A percentile compares a stretch with the other conserved stretches of the same genome.
These are phyloP conservation scores for Colletotrichum sp. DNA, from an alignment of 2,329 filamentous ascomycete species.

Conservation along the genomic window DNA sequence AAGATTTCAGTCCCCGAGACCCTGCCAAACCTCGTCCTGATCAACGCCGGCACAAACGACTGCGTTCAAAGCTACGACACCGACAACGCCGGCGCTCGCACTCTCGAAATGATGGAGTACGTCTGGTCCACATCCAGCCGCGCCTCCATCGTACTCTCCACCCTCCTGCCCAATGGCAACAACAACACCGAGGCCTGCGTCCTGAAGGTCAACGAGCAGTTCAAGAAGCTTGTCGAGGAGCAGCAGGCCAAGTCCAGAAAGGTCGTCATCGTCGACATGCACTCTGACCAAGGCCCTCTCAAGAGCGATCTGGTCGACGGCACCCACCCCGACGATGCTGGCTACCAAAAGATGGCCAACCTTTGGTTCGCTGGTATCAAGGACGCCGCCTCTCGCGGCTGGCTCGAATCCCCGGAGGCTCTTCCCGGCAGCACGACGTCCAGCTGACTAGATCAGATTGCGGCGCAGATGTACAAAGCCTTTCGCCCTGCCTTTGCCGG, in stretches of 20 bases:
- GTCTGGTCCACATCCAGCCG: conserved; percentile 35
- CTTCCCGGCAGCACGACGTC: background rate
- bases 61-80: conserved; percentile 37
- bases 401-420: conserved; percentile 24
- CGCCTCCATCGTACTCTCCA: conserved; percentile 42
- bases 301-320: conserved; percentile 38
- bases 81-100: conserved; percentile 32
- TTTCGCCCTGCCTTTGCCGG: background rate
- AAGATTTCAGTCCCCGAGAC: conserved; percentile 30
- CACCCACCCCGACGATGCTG: conserved; percentile 42
- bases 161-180: conserved; percentile 37
- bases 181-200: conserved; percentile 31
- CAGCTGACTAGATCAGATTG: background rate
- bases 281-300: conserved; percentile 31
- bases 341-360: conserved; percentile 47
- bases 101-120: conserved; percentile 39
- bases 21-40: conserved; percentile 43
- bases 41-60: conserved; percentile 52
- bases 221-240: conserved; percentile 28
- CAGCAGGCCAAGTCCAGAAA: conserved; percentile 32
- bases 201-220: conserved; percentile 37
- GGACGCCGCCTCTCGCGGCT: conserved; percentile 28
- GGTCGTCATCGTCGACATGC: conserved; percentile 47
- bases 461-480: background rate
- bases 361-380: conserved; percentile 37